Conservation (phyloP, 2,329 filamentous ascomycete species). For the Plenodomus tracheiphilus region DNA sequence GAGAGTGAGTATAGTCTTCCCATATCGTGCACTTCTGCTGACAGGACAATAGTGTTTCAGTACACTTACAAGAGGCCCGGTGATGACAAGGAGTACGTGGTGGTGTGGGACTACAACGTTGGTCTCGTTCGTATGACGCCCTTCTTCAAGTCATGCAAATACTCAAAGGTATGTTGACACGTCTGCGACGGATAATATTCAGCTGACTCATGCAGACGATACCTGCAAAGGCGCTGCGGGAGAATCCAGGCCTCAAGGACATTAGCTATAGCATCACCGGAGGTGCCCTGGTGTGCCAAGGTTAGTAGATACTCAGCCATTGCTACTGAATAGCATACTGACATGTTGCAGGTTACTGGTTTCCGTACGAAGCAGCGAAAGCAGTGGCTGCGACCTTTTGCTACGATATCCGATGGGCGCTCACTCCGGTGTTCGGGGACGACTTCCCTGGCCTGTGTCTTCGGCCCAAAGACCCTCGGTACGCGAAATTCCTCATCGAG, state of each 20-base stretch:
- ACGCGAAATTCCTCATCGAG: slow-evolving; percentile 54
- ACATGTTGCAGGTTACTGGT: slow-evolving; percentile 79
- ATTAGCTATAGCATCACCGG: slow-evolving; percentile 95
- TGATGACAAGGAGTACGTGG: slow-evolving; percentile 65
- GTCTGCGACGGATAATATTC: neutral
- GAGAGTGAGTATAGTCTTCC: slow-evolving; percentile 65
- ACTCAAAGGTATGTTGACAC: slow-evolving; percentile 71
- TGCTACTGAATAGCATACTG: neutral
- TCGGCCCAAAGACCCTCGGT: slow-evolving; percentile 63
- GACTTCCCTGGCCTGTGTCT: slow-evolving; percentile 76
- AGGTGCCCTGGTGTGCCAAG: slow-evolving; percentile 83
- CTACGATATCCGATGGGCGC: slow-evolving; percentile 75
- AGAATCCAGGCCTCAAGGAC: slow-evolving; percentile 80
- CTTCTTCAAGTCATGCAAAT: slow-evolving; percentile 88
- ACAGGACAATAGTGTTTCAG: slow-evolving; percentile 67
- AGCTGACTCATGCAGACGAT: slow-evolving; percentile 65
- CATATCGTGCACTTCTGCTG: slow-evolving; percentile 5
- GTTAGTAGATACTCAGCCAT: slow-evolving; percentile 14
- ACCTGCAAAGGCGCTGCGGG: slow-evolving; percentile 72
- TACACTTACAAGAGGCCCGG: slow-evolving; percentile 78
- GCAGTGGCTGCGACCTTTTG: slow-evolving; percentile 91
- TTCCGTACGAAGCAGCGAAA: slow-evolving; percentile 84
- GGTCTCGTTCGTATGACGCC: slow-evolving; percentile 92
- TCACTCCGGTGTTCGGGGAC: slow-evolving; percentile 89
- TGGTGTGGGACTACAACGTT: slow-evolving; percentile 98